Evolutionary conservation across 306 rosid genomes (phyloP).

Genomic region (Begonia masoniana): DNA sequence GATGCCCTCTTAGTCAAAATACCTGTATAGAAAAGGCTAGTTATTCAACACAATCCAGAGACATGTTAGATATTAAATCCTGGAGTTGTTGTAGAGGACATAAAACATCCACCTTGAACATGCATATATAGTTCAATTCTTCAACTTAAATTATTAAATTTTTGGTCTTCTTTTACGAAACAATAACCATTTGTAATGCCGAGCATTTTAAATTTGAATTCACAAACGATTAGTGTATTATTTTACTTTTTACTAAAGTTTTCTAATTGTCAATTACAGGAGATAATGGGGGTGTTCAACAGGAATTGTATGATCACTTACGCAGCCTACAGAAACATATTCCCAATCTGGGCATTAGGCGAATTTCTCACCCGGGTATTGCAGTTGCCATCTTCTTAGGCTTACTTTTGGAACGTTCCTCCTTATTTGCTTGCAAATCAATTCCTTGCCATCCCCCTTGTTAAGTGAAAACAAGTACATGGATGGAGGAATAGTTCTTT

Average conservation of each 20-base stretch:
- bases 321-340: constrained; percentile 70
- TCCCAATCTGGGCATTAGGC: constrained; percentile 90
- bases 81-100: too few species aligned
- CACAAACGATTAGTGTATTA: neutral
- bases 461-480: neutral
- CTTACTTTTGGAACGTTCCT: neutral
- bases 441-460: too few species aligned
- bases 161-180: too few species aligned
- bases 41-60: too few species aligned
- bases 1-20: too few species aligned
- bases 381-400: constrained; percentile 12
- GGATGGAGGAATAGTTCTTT: neutral
- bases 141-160: neutral
- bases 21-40: too few species aligned
- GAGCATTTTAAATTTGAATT: neutral
- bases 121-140: too few species aligned
- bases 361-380: constrained; percentile 45
- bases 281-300: constrained; percentile 87
- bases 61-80: too few species aligned
- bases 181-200: too few species aligned
- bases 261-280: constrained; percentile 21
- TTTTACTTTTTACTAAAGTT: constrained; percentile 4
- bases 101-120: too few species aligned
- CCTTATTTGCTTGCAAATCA: neutral
- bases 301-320: constrained; percentile 74